Conservation (phyloP, 2,329 filamentous ascomycete species). For the Proliferodiscus dingleyae region DNA sequence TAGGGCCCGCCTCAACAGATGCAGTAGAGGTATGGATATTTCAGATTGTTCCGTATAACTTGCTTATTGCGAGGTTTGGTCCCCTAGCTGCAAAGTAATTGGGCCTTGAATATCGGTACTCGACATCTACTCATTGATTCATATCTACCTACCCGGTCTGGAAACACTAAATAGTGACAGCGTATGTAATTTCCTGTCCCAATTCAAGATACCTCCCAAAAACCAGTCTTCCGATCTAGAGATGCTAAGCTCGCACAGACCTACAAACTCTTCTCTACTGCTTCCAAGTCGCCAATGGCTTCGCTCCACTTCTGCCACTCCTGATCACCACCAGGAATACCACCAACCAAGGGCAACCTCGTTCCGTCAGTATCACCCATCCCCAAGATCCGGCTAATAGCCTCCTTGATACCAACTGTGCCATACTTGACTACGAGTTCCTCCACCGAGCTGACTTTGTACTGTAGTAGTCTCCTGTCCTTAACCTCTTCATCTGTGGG, state of each 20-base stretch:
- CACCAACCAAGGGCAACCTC: constrained; percentile 52
- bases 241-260: neutral
- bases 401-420: constrained; percentile 62
- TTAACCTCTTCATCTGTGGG: constrained; percentile 39
- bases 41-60: too few species aligned
- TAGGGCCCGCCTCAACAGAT: constrained; percentile 43
- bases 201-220: too few species aligned
- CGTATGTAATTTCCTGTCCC: too few species aligned
- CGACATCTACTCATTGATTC: too few species aligned
- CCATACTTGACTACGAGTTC: constrained; percentile 57
- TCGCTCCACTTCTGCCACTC: constrained; percentile 48
- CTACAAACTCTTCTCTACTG: constrained; percentile 28
- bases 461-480: constrained; percentile 53
- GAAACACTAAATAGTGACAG: too few species aligned
- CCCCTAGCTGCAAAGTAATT: too few species aligned
- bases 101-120: too few species aligned
- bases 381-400: constrained; percentile 51
- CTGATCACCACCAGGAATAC: constrained; percentile 44
- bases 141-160: too few species aligned
- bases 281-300: constrained; percentile 25
- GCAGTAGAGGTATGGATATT: constrained; percentile 35
- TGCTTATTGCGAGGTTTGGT: too few species aligned
- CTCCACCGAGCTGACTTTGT: constrained; percentile 55
- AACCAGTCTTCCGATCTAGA: too few species aligned
- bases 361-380: constrained; percentile 56